These are phyloP conservation scores for Microdochium nivale DNA, from an alignment of 2,329 filamentous ascomycete species.

Conservation along the genomic window DNA sequence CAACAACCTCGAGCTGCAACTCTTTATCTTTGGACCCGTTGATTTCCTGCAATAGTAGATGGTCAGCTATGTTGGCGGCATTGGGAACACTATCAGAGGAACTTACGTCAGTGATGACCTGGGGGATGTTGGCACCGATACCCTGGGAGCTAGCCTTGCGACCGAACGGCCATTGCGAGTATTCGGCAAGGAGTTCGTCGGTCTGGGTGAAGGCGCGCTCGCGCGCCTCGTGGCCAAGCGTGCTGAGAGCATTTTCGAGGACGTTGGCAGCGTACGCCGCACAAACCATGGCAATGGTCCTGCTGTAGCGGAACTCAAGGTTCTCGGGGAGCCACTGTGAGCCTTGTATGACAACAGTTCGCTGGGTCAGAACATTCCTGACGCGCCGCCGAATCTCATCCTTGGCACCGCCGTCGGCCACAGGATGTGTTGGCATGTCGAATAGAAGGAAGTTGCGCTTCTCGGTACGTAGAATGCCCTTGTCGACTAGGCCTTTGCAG, in stretches of 20 bases:
- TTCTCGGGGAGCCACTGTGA: slow-evolving; percentile 90
- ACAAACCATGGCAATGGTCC: slow-evolving; percentile 94
- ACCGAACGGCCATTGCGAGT: slow-evolving; percentile 95
- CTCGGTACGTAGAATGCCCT: slow-evolving; percentile 95
- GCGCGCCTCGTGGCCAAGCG: slow-evolving; percentile 84
- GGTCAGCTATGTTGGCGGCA: slow-evolving; percentile 8
- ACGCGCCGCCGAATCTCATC: slow-evolving; percentile 93
- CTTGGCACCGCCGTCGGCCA: slow-evolving; percentile 92
- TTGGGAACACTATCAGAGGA: not conserved
- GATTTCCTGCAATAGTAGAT: slow-evolving; percentile 49
- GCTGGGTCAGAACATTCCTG: slow-evolving; percentile 83
- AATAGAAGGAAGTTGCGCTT: slow-evolving; percentile 99
- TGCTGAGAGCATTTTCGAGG: slow-evolving; percentile 92
- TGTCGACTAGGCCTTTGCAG: slow-evolving; percentile 95
- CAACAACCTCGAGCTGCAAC: slow-evolving; percentile 92
- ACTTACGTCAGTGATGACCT: slow-evolving; percentile 67
- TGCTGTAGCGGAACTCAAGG: slow-evolving; percentile 85
- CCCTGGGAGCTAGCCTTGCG: slow-evolving; percentile 71
- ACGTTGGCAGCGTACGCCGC: slow-evolving; percentile 97
- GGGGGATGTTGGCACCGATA: slow-evolving; percentile 85
- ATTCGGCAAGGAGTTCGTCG: slow-evolving; percentile 89
- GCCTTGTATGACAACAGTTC: slow-evolving; percentile 80
- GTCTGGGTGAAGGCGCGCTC: slow-evolving; percentile 96
- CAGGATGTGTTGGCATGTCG: slow-evolving; percentile 98
- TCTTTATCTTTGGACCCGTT: slow-evolving; percentile 86